Evolutionary conservation across 106 monocot genomes (phyloP).

Genomic region (Cymbidium sinense): DNA sequence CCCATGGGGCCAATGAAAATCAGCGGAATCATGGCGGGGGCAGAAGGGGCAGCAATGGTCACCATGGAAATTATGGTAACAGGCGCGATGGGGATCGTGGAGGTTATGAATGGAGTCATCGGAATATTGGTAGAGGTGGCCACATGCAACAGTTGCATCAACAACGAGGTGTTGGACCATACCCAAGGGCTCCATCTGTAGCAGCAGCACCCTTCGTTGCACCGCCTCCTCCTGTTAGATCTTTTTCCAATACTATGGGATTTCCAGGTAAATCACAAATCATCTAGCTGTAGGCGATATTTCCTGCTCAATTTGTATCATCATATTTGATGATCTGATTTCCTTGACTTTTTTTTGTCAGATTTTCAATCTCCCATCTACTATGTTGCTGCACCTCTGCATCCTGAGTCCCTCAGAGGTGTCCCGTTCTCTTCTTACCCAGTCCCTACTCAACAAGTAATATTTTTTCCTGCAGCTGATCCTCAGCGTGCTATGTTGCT

Average conservation of each 20-base stretch:
- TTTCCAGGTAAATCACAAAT: slow-evolving; percentile 41
- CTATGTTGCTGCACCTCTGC: slow-evolving; percentile 36
- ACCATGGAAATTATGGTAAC: slow-evolving; percentile 15
- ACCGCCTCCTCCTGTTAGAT: slow-evolving; percentile 25
- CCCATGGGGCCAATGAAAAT: slow-evolving; percentile 32
- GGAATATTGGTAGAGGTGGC: slow-evolving; percentile 16
- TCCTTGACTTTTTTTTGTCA: slow-evolving; percentile 3
- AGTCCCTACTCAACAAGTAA: slow-evolving; percentile 16
- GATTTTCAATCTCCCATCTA: slow-evolving; percentile 53
- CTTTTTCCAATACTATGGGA: slow-evolving; percentile 33
- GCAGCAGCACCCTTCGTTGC: slow-evolving; percentile 34
- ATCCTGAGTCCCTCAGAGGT: slow-evolving; percentile 35
- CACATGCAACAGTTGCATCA: slow-evolving; percentile 20
- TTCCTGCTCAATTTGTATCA: neutral
- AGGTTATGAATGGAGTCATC: slow-evolving; percentile 27
- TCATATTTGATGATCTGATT: slow-evolving; percentile 7
- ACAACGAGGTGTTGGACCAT: slow-evolving; percentile 23
- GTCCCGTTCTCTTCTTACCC: slow-evolving; percentile 47
- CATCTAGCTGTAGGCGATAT: too few species aligned
- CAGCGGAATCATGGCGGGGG: slow-evolving; percentile 30
- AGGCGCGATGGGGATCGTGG: slow-evolving; percentile 41
- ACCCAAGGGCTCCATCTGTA: slow-evolving; percentile 19
- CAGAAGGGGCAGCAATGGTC: slow-evolving; percentile 26
- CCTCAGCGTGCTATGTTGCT: slow-evolving; percentile 30
- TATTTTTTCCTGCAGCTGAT: slow-evolving; percentile 32